Conservation (phyloP, 495 filamentous ascomycete species). For the Entonaema liquescens region DNA sequence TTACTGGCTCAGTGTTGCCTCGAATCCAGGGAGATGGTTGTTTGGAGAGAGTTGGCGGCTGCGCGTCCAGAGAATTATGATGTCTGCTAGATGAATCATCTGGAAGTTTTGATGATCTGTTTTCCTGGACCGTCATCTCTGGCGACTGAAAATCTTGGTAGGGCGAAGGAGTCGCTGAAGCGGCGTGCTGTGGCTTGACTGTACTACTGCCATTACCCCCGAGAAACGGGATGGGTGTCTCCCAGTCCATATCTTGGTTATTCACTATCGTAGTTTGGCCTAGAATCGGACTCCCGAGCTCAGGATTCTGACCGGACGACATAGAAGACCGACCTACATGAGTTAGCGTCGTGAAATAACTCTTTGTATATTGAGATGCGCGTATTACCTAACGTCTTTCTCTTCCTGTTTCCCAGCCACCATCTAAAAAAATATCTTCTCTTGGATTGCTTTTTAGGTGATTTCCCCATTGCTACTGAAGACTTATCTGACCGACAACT, state of each 20-base stretch:
- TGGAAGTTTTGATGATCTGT: background rate
- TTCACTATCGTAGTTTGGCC: background rate
- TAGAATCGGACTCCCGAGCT: background rate
- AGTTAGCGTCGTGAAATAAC: background rate
- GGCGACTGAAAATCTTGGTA: background rate
- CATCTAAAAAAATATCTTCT: slow-evolving; percentile 4
- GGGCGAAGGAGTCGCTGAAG: background rate
- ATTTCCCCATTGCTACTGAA: background rate
- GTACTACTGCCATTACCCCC: background rate
- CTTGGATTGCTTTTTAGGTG: slow-evolving; percentile 2
- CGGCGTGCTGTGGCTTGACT: background rate
- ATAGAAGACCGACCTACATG: slow-evolving; percentile 3
- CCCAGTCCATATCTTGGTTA: background rate
- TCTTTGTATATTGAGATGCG: background rate
- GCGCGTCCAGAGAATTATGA: background rate
- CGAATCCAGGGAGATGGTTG: background rate
- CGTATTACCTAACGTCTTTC: background rate
- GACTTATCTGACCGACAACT: slow-evolving; percentile 2
- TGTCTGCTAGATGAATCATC: background rate
- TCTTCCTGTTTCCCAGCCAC: background rate
- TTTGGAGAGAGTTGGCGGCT: background rate
- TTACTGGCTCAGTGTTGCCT: background rate
- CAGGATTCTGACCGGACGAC: background rate
- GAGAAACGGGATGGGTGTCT: background rate
- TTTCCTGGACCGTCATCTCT: background rate